Percentiles rank a stretch among this genome's conserved stretches.
phyloP scores from a whole-genome alignment of 371 early-diverging fungal genomes.

The Mucor plumbeus region DNA sequence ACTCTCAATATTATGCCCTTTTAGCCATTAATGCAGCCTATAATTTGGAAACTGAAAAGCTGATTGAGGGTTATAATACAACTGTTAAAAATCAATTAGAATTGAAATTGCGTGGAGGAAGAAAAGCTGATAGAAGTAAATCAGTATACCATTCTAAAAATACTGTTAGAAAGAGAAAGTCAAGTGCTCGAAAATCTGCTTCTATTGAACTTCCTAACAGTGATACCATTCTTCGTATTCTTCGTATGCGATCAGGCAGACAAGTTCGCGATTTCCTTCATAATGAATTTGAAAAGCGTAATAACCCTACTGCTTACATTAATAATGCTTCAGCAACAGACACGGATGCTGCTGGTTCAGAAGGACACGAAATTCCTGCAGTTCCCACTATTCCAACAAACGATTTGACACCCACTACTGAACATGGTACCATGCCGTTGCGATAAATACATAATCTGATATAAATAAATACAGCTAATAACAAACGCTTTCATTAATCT shows the following conservation, averaged over 20 bases:
- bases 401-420: conserved; percentile 28
- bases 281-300: conserved; percentile 43
- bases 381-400: conserved; percentile 26
- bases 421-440: conserved; percentile 12
- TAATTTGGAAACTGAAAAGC: conserved; percentile 59
- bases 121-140: conserved; percentile 50
- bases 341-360: neutral
- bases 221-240: conserved; percentile 58
- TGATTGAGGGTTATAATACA: conserved; percentile 66
- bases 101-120: conserved; percentile 40
- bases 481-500: too few relatives aligned
- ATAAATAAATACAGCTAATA: too few relatives aligned
- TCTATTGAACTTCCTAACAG: conserved; percentile 51
- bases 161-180: conserved; percentile 42
- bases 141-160: conserved; percentile 49
- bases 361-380: conserved; percentile 21
- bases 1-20: conserved; percentile 74
- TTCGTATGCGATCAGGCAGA: conserved; percentile 57
- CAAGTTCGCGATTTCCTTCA: conserved; percentile 54
- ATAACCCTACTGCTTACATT: conserved; percentile 30
- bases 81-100: conserved; percentile 50
- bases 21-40: conserved; percentile 67
- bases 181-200: conserved; percentile 24
- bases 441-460: neutral
- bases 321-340: neutral